phyloP scores from a whole-genome alignment of 2,329 filamentous ascomycete species.

The Aureobasidium vineae region DNA sequence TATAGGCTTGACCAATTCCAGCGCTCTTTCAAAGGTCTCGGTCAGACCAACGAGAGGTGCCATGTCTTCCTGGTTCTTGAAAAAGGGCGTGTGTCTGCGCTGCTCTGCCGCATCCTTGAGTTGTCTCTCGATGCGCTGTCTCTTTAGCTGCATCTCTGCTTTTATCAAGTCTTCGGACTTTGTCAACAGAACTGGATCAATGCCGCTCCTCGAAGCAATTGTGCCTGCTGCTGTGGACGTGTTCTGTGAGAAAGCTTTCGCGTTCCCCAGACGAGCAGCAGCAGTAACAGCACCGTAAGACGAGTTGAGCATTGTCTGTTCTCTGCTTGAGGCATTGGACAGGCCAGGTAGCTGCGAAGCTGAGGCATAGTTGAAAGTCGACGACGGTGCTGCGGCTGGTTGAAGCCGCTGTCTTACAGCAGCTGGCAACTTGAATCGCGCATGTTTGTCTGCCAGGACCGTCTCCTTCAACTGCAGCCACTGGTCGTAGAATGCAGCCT shows the following conservation, averaged over 20 bases:
- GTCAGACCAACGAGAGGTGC: constrained; percentile 45
- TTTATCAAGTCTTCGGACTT: constrained; percentile 83
- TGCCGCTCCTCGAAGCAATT: constrained; percentile 46
- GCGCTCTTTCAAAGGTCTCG: constrained; percentile 55
- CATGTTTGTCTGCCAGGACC: constrained; percentile 73
- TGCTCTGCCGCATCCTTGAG: constrained; percentile 74
- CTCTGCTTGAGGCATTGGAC: neutral
- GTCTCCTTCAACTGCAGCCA: constrained; percentile 78
- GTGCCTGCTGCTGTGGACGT: neutral
- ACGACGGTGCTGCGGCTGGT: neutral
- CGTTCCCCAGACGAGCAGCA: constrained; percentile 2
- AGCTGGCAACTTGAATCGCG: constrained; percentile 58
- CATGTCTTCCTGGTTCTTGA: constrained; percentile 52
- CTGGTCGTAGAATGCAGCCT: constrained; percentile 64
- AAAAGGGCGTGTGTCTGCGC: constrained; percentile 50
- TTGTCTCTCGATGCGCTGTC: constrained; percentile 74
- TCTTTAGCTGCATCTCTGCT: constrained; percentile 76
- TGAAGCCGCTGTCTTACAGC: constrained; percentile 47
- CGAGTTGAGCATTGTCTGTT: neutral
- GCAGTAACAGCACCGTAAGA: neutral
- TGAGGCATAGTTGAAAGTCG: neutral
- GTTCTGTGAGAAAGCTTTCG: constrained; percentile 14
- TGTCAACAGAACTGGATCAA: constrained; percentile 78
- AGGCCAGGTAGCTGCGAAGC: constrained; percentile 17
- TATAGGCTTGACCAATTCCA: constrained; percentile 69